Evolutionary conservation across 108 stramenopile species (phyloP), one percentile per base, ranked within the genome.

Genomic region (Nitzschia inconspicua): DNA sequence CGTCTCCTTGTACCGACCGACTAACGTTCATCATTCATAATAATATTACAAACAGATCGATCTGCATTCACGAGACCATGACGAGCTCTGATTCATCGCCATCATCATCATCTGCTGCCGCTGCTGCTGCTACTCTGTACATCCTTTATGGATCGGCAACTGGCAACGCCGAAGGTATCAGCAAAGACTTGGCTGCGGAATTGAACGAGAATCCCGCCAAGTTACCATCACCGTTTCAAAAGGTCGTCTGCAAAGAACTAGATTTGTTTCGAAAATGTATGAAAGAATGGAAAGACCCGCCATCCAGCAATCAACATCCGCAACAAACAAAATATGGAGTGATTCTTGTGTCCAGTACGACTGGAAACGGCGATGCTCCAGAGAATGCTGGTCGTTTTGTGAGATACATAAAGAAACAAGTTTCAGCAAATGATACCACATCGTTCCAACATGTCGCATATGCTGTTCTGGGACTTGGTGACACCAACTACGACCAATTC

Each of bases 321-420:
- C 10, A 19, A 1, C 24, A 25, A 7, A 22, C 47, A 29, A 84
- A 84, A 27, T 72, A 89, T 57, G 85, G 77, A 0, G 16, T 91
- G 3, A 41, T 95, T 20, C 31, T 89, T 18, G 76, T 95, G 7
- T 70, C 73, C 16, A 93, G 90, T 47, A 97, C 96, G 2, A 94
- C 96, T 1, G 96, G 96, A 1, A 95, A 97, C 49, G 96, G 93
- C 18, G 96, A 97, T 57, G 63, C 90, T 0, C 96, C 96, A 24
- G 94, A 95, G 61, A 95, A 94, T 46, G 82, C 84, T 3, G 52
- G 62, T 29, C 79, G 86, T 4, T 95, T 94, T 54, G 68, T 84
- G 23, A 84, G 95, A 0, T 86, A 60, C 47, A 6, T 90, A 23
- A 89, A 88, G 44, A 57, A 57, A 19, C 80, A 84, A 48, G 71